Base-by-base conservation (phyloP, 148 eudicot species). In the Cornus florida region DNA sequence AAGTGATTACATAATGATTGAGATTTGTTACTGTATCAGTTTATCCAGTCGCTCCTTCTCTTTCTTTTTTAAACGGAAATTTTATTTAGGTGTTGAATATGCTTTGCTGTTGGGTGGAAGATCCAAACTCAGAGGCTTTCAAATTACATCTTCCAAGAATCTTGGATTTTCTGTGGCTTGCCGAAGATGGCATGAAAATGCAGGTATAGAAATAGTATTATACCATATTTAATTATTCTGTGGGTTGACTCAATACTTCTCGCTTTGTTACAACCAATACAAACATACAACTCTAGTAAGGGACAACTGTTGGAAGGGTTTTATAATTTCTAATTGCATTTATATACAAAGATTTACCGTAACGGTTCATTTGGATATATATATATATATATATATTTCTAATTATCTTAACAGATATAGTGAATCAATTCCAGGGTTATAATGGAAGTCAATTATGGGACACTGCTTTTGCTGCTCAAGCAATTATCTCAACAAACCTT, bases 151-250 rank as follows among this genome's bases (percentile, higher is more conserved):
- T 97, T 85, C 98, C 99, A 56, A 87, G 99, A 85, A 77, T 97
- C 32, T 71, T 81, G 73, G 99, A 97, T 85, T 97, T 83, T 82
- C 90, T 97, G 69, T 97, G 99, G 99, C 72, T 97, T 86, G 99
- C 99, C 77, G 99, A 97, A 86, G 99, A 97, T 77, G 99, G 99
- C 83, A 94, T 97, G 98, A 97, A 97, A 84, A 97, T 97, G 98
- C 99, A 97, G 99, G 99, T 90, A 53, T 46, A 56, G 33, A 78
- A 38, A 73, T 78, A 74, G 62, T 13, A 14, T 11, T n/a, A 31
- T 41, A 57, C 74, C 19, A 19, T 82, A 35, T 73, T 78, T 56
- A 39, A 24, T 16, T 67, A 67, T 59, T 57, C 23, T 43, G 71
- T 77, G 6, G 24, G 31, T 48, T 20, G 50, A 41, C 48, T 73